Evolutionary conservation across 208 protist species (phyloP).

Genomic region (Paratrypanosoma confusum): DNA sequence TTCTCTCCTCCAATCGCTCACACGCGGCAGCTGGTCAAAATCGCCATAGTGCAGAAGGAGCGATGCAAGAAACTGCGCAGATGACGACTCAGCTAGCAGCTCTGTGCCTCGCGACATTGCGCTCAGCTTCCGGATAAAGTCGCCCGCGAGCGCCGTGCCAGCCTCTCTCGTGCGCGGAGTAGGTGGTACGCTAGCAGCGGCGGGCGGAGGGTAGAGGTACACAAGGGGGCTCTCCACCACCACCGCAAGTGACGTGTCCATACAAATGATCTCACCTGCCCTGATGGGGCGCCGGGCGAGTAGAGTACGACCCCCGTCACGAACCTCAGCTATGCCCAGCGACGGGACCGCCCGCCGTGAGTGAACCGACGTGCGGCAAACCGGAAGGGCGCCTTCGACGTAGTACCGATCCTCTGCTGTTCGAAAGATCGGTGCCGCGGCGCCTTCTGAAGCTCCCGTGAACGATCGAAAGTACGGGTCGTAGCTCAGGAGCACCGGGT

Average conservation of each 20-base stretch:
- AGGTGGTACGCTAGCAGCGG: too few species aligned
- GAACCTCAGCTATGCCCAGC: not conserved
- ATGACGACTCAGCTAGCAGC: constrained; percentile 2
- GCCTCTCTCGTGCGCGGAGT: not conserved
- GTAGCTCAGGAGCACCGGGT: constrained; percentile 12
- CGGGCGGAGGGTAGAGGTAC: constrained; percentile 8
- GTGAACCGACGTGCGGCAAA: constrained; percentile 2
- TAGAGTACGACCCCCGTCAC: not conserved
- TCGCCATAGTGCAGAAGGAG: constrained; percentile 7
- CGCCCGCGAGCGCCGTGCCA: too few species aligned
- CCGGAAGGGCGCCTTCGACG: constrained; percentile 1
- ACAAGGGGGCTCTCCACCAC: constrained; percentile 9
- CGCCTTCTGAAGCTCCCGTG: not conserved
- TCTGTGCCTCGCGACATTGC: not conserved
- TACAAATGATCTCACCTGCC: constrained; percentile 8
- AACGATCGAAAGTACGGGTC: constrained; percentile 9
- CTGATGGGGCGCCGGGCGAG: constrained; percentile 4
- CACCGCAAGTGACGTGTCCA: constrained; percentile 8
- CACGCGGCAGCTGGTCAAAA: constrained; percentile 2
- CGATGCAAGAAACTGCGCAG: constrained; percentile 10
- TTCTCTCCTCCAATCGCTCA: not conserved
- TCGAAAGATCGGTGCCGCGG: constrained; percentile 1
- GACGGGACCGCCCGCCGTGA: constrained; percentile 1
- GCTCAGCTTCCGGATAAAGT: too few species aligned
- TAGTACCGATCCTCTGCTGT: constrained; percentile 7